Evolutionary conservation across 805 yeast species (phyloP), one percentile per base, ranked within the genome.

Genomic region (Metschnikowia anglica): DNA sequence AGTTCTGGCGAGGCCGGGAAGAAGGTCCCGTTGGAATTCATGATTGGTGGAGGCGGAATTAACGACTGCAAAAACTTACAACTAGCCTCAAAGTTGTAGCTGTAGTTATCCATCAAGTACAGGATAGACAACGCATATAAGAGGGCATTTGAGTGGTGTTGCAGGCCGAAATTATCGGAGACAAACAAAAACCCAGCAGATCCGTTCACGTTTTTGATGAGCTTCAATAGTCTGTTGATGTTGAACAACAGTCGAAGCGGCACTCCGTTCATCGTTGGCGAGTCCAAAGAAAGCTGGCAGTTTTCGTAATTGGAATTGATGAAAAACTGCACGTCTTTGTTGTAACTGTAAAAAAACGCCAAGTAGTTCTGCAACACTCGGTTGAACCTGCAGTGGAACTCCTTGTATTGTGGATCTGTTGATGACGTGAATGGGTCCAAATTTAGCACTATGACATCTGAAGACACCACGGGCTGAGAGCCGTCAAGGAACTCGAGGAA

Each of bases 91-190:
- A 66, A 54, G 45, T 70, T 63, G 44, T 60, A 66, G 43, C 59
- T 58, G 48, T 70, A 70, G 39, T 49, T 53, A 51, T 70, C 75
- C 74, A 70, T 70, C 47, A 68, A 56, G 41, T 63, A 66, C 33
- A 70, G 63, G 17, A 66, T 58, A 5, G 63, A 48, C 38, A 70
- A 52, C 10, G 66, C 63, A 18, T 43, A 44, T 18, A 51, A 20
- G 9, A 49, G 43, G 13, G 53, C 43, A 3, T 66, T 66, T 20
- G 71, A 59, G 17, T 61, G 43, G 37, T 47, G 51, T 31, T 49
- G 47, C 25, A 46, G 44, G 2, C 67, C 67, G 16, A 46, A 51
- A 25, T 57, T 54, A 26, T 60, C 65, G n/a, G 68, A 54, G n/a
- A 68, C 54, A 31, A 70, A 47, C 38, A 68, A 52, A 5, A 67